Conservation (phyloP, 2,329 filamentous ascomycete species). For the Exophiala sideris region DNA sequence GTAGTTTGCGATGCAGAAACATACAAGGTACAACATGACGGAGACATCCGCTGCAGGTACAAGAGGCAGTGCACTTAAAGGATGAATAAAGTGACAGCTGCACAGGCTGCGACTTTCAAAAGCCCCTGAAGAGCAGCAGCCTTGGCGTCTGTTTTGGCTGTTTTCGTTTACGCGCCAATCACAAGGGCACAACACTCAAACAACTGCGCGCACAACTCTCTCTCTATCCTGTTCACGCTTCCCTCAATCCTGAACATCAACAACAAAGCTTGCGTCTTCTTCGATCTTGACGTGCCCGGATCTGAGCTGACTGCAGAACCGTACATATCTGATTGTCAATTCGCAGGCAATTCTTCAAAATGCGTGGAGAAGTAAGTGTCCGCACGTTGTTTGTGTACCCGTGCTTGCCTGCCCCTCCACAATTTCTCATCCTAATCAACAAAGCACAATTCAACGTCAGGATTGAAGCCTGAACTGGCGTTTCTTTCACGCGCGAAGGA, state of each 20-base stretch:
- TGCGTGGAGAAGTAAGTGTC: conserved; percentile 21
- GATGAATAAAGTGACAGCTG: background rate
- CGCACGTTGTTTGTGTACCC: conserved; percentile 4
- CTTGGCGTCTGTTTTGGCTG: conserved; percentile 12
- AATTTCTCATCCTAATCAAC: conserved; percentile 3
- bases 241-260: conserved; percentile 5
- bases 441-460: conserved; percentile 3
- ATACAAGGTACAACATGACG: no score
- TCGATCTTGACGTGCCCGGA: background rate
- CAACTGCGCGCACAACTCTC: background rate
- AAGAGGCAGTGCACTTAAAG: background rate
- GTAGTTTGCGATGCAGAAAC: no score
- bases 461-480: background rate
- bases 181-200: conserved; percentile 11
- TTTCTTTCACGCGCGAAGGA: no score
- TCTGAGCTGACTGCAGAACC: background rate
- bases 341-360: conserved; percentile 5
- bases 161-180: conserved; percentile 17
- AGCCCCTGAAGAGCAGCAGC: background rate
- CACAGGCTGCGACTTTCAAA: background rate
- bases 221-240: background rate
- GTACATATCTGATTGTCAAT: background rate
- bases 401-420: conserved; percentile 16
- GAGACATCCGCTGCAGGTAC: no score
- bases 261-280: background rate